Conservation (phyloP, 768 basidiomycete species). For the Mycena vitilis region DNA sequence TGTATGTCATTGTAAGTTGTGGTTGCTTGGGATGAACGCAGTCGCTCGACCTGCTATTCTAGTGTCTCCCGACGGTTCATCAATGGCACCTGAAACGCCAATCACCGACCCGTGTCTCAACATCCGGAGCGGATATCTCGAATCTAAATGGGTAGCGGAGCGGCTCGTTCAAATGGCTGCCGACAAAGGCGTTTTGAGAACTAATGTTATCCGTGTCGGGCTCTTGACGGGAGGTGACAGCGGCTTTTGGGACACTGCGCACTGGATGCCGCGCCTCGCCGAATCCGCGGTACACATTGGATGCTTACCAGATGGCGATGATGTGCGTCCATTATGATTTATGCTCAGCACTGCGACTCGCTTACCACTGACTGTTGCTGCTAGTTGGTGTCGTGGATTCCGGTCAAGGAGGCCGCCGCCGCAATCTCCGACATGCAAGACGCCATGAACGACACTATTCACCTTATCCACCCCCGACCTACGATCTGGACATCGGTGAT, state of each 20-base stretch:
- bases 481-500: constrained; percentile 40
- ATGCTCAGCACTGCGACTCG: too few relatives aligned
- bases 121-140: constrained; percentile 40
- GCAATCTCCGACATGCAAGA: constrained; percentile 44
- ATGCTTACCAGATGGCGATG: constrained; percentile 22
- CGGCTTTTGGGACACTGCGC: constrained; percentile 16
- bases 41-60: neutral
- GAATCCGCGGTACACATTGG: constrained; percentile 9
- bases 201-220: constrained; percentile 23
- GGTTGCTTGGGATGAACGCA: neutral
- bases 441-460: constrained; percentile 34
- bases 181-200: neutral
- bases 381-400: too few relatives aligned
- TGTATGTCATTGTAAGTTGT: constrained; percentile 16
- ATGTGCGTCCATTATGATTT: neutral
- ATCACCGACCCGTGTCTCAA: constrained; percentile 29
- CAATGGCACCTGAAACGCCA: neutral
- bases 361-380: too few relatives aligned
- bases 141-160: constrained; percentile 48
- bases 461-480: constrained; percentile 47
- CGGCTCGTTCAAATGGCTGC: constrained; percentile 18
- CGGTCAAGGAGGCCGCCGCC: constrained; percentile 43
- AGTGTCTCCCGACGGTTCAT: neutral
- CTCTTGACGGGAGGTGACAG: constrained; percentile 5
- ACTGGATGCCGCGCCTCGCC: constrained; percentile 20